Evolutionary conservation across 768 basidiomycete genomes (phyloP).

Genomic region (Tylopilus cervinicoccineus): DNA sequence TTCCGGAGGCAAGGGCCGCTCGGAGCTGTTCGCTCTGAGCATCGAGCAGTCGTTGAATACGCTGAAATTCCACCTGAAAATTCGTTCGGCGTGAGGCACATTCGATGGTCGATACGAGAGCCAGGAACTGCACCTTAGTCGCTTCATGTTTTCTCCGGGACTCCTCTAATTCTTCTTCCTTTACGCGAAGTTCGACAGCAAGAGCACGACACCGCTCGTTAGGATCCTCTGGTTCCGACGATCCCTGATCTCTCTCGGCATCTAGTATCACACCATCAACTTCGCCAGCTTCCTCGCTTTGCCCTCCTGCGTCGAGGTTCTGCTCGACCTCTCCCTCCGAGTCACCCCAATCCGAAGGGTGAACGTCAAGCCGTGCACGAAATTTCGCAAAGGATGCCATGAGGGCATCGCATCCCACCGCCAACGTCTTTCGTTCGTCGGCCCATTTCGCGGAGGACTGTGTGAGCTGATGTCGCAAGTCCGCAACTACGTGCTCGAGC

Average conservation of each 20-base stretch:
- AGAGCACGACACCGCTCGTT: slow-evolving; percentile 18
- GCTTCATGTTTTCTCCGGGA: slow-evolving; percentile 11
- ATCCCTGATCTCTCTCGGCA: slow-evolving; percentile 10
- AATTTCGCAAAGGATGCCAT: slow-evolving; percentile 32
- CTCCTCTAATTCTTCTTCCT: slow-evolving; percentile 17
- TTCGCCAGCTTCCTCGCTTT: slow-evolving; percentile 16
- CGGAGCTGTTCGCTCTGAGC: slow-evolving; percentile 18
- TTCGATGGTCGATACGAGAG: not conserved
- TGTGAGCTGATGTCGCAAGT: slow-evolving; percentile 27
- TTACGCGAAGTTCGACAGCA: slow-evolving; percentile 14
- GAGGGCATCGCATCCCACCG: slow-evolving; percentile 21
- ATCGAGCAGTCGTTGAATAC: slow-evolving; percentile 13
- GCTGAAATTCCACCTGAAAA: slow-evolving; percentile 20
- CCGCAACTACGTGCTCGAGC: slow-evolving; percentile 26
- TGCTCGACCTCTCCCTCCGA: slow-evolving; percentile 25
- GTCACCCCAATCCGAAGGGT: slow-evolving; percentile 19
- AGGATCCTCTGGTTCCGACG: slow-evolving; percentile 1
- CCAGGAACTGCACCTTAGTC: slow-evolving; percentile 19
- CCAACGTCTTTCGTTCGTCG: slow-evolving; percentile 25
- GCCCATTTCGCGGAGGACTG: slow-evolving; percentile 28
- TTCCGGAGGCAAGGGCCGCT: slow-evolving; percentile 10
- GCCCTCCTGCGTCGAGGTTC: slow-evolving; percentile 14
- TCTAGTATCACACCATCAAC: slow-evolving; percentile 2
- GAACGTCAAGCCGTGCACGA: slow-evolving; percentile 21
- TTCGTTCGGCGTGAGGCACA: slow-evolving; percentile 5